A percentile compares a stretch with the other conserved stretches of the same genome.
phyloP scores from a whole-genome alignment of 768 basidiomycete species.

The Boletus coccyginus region DNA sequence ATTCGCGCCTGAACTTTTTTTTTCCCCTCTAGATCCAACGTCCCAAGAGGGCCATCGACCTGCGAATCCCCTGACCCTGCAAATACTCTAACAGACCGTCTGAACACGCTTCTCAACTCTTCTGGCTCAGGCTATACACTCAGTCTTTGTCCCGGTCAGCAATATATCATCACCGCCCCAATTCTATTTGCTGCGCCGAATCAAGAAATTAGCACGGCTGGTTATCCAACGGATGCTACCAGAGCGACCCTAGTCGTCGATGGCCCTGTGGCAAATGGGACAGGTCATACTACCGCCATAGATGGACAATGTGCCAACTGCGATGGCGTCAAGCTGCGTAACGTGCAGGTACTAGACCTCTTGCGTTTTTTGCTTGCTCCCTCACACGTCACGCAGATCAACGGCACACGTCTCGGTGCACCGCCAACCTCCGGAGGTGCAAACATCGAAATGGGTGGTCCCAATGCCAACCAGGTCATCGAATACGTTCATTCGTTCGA shows the following conservation, averaged over 20 bases:
- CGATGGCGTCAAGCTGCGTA: slow-evolving; percentile 58
- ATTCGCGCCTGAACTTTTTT: slow-evolving; percentile 1
- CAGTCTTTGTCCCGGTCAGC: slow-evolving; percentile 57
- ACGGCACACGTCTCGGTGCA: slow-evolving; percentile 63
- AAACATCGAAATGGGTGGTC: slow-evolving; percentile 84
- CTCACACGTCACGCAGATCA: slow-evolving; percentile 46
- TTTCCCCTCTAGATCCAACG: background rate
- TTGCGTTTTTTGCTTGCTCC: background rate
- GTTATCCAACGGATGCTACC: slow-evolving; percentile 65
- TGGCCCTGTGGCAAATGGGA: slow-evolving; percentile 59
- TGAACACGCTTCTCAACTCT: slow-evolving; percentile 62
- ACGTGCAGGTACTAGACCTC: slow-evolving; percentile 56
- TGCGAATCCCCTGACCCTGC: slow-evolving; percentile 52
- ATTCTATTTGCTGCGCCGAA: slow-evolving; percentile 62
- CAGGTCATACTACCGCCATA: slow-evolving; percentile 71
- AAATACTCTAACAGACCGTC: slow-evolving; percentile 58
- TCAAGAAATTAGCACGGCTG: slow-evolving; percentile 80
- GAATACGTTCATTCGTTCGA: slow-evolving; percentile 76
- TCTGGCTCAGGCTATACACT: slow-evolving; percentile 67
- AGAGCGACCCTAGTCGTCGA: slow-evolving; percentile 69
- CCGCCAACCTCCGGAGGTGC: slow-evolving; percentile 58
- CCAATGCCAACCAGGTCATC: slow-evolving; percentile 67
- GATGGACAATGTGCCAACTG: slow-evolving; percentile 63
- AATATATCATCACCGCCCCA: slow-evolving; percentile 65
- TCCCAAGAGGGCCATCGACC: background rate